These are phyloP conservation scores for Fusarium anthophilum DNA, from an alignment of 2,329 filamentous ascomycete species.

Conservation along the genomic window DNA sequence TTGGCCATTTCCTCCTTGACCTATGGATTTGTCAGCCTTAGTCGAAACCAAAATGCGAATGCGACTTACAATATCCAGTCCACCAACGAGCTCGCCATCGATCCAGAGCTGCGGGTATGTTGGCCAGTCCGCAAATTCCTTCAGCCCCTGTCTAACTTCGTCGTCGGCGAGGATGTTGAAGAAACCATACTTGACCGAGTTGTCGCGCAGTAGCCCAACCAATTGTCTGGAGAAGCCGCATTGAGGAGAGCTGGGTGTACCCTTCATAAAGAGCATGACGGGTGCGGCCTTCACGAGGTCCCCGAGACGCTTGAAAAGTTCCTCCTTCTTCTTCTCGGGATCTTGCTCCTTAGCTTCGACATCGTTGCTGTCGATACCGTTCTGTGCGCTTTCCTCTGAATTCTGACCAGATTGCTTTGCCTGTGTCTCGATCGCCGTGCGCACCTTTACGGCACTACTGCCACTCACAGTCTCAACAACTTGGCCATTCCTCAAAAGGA, in stretches of 20 bases:
- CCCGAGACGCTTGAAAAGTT: conserved; percentile 80
- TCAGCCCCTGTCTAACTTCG: conserved; percentile 93
- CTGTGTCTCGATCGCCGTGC: conserved; percentile 85
- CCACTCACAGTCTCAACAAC: conserved; percentile 88
- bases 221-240: conserved; percentile 94
- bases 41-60: background rate
- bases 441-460: conserved; percentile 86
- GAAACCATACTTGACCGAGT: conserved; percentile 95
- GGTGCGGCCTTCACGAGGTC: conserved; percentile 94
- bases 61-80: conserved; percentile 90
- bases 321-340: conserved; percentile 76
- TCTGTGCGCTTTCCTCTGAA: conserved; percentile 48
- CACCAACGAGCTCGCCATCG: conserved; percentile 88
- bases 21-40: conserved; percentile 56
- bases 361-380: conserved; percentile 50
- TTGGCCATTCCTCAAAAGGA: conserved; percentile 78
- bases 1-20: conserved; percentile 93
- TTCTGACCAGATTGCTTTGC: conserved; percentile 59
- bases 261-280: conserved; percentile 99
- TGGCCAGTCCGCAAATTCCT: conserved; percentile 98
- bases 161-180: conserved; percentile 99
- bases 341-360: conserved; percentile 59
- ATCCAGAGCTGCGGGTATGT: conserved; percentile 97
- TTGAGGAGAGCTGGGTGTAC: conserved; percentile 86
- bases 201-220: conserved; percentile 85